Conservation (phyloP, 208 protist species). For the Endotrypanum monterogeii region DNA sequence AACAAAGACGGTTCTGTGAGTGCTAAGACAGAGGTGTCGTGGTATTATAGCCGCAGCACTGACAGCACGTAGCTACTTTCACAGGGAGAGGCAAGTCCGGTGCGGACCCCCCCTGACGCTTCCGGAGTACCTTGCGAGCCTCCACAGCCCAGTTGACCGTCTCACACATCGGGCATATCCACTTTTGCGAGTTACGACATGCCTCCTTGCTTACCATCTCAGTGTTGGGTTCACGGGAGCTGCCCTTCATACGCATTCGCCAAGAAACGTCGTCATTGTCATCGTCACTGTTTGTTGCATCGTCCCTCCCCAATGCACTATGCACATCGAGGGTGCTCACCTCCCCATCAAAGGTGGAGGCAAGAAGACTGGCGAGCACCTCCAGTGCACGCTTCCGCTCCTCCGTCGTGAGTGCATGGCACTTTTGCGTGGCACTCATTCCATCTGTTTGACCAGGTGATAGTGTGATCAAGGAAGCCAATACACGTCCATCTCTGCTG, state of each 20-base stretch:
- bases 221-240: slow-evolving; percentile 15
- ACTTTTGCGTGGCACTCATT: slow-evolving; percentile 2
- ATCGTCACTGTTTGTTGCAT: not conserved
- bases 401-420: not conserved
- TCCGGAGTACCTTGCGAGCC: slow-evolving; percentile 37
- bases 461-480: not conserved
- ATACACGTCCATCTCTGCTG: not conserved
- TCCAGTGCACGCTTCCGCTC: slow-evolving; percentile 34
- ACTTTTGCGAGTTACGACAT: slow-evolving; percentile 22
- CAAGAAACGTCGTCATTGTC: slow-evolving; percentile 27
- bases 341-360: slow-evolving; percentile 52
- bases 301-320: slow-evolving; percentile 18
- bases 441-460: not conserved
- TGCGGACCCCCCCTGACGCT: slow-evolving; percentile 9
- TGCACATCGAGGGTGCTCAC: slow-evolving; percentile 41
- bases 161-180: slow-evolving; percentile 55
- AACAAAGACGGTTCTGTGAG: not conserved
- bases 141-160: slow-evolving; percentile 33
- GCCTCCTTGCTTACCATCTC: not conserved
- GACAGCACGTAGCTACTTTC: slow-evolving; percentile 8
- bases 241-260: slow-evolving; percentile 36
- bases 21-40: not conserved
- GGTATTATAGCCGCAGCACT: slow-evolving; percentile 21
- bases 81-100: not conserved
- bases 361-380: slow-evolving; percentile 55